Conservation (phyloP, 257 asterid genomes). For the Salvia miltiorrhiza region DNA sequence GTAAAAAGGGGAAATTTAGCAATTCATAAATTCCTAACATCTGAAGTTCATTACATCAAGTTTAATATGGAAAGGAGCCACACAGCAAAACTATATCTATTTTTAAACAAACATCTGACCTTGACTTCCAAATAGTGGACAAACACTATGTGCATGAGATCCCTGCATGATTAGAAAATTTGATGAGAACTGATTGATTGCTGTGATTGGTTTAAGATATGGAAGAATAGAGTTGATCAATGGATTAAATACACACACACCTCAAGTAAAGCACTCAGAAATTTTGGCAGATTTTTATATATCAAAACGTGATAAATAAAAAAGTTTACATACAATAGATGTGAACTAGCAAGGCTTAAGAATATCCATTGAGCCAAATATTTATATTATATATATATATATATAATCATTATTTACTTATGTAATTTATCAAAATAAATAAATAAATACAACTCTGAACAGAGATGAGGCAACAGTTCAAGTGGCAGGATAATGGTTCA, state of each 20-base stretch:
- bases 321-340: background rate
- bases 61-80: background rate
- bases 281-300: conserved; percentile 1
- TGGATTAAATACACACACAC: conserved; percentile 4
- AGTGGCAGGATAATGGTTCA: background rate
- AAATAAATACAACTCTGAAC: background rate
- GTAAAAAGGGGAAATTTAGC: background rate
- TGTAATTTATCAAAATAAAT: no score
- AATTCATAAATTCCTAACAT: conserved; percentile 1
- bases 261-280: conserved; percentile 9
- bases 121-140: conserved; percentile 98
- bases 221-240: background rate
- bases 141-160: conserved; percentile 90
- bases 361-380: conserved; percentile 8
- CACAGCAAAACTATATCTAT: background rate
- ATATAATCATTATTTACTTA: no score
- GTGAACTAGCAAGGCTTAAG: conserved; percentile 12
- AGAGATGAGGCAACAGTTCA: background rate
- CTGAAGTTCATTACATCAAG: conserved; percentile 3
- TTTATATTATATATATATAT: no score
- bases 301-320: background rate
- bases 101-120: conserved; percentile 44
- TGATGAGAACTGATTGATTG: conserved; percentile 28
- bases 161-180: conserved; percentile 66
- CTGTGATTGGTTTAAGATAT: background rate